Conservation (phyloP, 768 basidiomycete species). For the Mycena galericulata region DNA sequence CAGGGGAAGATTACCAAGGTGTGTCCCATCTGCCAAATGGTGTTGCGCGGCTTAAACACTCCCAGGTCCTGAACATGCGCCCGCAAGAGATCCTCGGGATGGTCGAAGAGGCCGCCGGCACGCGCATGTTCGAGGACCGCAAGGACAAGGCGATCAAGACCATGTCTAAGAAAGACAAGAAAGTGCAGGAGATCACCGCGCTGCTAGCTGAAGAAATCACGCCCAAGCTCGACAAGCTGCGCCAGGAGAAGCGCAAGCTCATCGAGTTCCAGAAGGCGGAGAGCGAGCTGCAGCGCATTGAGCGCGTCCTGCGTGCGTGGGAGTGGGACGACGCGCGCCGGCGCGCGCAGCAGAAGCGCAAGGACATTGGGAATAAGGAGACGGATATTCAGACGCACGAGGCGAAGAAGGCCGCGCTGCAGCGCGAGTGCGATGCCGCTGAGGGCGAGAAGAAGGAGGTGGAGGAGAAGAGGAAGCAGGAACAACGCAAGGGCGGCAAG, state of each 20-base stretch:
- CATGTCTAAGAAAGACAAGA: constrained; percentile 97
- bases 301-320: constrained; percentile 84
- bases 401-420: constrained; percentile 60
- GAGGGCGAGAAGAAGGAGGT: constrained; percentile 78
- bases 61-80: constrained; percentile 93
- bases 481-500: constrained; percentile 94
- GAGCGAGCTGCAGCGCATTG: constrained; percentile 88
- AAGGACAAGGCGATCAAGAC: constrained; percentile 97
- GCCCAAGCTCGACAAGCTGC: constrained; percentile 92
- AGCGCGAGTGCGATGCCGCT: constrained; percentile 66
- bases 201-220: constrained; percentile 91
- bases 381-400: constrained; percentile 62
- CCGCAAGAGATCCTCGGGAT: constrained; percentile 98
- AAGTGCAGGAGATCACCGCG: constrained; percentile 87
- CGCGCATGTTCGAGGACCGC: constrained; percentile 98
- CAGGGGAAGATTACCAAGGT: constrained; percentile 99
- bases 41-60: not conserved
- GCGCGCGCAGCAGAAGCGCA: constrained; percentile 65
- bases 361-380: constrained; percentile 63
- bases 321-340: constrained; percentile 82
- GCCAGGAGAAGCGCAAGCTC: constrained; percentile 89
- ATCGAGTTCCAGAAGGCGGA: constrained; percentile 91
- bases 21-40: not conserved
- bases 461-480: constrained; percentile 82
- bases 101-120: constrained; percentile 99